Evolutionary conservation across 1,139 yeast genomes (phyloP).

Genomic region (Kodamaea fungicola): DNA sequence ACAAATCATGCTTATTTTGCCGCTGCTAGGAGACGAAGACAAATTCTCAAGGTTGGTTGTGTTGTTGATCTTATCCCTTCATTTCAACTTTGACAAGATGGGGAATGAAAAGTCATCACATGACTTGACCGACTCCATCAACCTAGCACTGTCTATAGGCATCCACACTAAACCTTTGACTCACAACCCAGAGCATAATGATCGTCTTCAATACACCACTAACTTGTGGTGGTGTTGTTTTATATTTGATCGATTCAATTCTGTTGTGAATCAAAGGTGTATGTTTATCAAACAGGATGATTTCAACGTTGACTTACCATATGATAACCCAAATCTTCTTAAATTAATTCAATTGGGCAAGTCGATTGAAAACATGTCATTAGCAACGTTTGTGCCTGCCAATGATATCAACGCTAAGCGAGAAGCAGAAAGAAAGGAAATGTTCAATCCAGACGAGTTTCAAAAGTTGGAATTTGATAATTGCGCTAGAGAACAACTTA

Average conservation of each 20-base stretch:
- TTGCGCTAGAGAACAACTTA: conserved; percentile 19
- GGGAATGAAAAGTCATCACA: conserved; percentile 38
- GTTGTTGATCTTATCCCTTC: conserved; percentile 27
- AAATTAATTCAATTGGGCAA: conserved; percentile 26
- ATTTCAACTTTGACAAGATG: conserved; percentile 26
- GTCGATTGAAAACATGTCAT: conserved; percentile 28
- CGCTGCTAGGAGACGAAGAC: conserved; percentile 37
- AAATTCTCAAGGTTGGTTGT: conserved; percentile 28
- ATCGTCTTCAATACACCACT: conserved; percentile 20
- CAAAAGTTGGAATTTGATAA: conserved; percentile 24
- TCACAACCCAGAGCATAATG: conserved; percentile 11
- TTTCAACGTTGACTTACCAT: conserved; percentile 28
- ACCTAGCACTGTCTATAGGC: conserved; percentile 27
- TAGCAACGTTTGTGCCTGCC: conserved; percentile 30
- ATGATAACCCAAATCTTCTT: conserved; percentile 20
- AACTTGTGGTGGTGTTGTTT: conserved; percentile 37
- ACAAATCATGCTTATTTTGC: conserved; percentile 30
- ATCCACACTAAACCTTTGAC: conserved; percentile 30
- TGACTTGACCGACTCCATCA: conserved; percentile 31
- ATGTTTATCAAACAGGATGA: conserved; percentile 33
- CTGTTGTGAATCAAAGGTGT: conserved; percentile 36
- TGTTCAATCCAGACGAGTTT: conserved; percentile 25
- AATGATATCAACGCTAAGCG: conserved; percentile 11
- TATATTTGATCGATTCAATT: conserved; percentile 34
- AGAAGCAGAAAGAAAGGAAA: conserved; percentile 14